phyloP scores from a whole-genome alignment of 768 basidiomycete genomes.

The Boletellus ananiceps region DNA sequence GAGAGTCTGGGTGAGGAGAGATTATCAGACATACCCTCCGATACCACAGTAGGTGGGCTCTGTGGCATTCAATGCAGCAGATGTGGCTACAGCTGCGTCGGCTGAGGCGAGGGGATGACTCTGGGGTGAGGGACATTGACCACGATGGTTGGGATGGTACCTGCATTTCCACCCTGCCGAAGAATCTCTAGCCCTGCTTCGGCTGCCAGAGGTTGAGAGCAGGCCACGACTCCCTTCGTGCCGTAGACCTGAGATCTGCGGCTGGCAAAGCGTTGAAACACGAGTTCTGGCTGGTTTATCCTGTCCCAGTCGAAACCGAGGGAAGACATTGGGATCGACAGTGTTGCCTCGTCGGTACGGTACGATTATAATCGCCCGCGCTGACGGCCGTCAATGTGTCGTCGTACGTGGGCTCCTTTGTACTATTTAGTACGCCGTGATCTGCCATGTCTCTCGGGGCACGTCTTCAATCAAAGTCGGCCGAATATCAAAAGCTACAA shows the following conservation, averaged over 20 bases:
- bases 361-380: no score
- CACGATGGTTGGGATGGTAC: slow-evolving; percentile 36
- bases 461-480: slow-evolving; percentile 62
- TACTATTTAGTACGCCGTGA: slow-evolving; percentile 7
- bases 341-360: no score
- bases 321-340: slow-evolving; percentile 18
- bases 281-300: slow-evolving; percentile 61
- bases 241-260: slow-evolving; percentile 85
- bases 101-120: slow-evolving; percentile 38
- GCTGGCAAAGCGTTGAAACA: slow-evolving; percentile 71
- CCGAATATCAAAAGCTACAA: slow-evolving; percentile 81
- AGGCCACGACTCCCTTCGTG: slow-evolving; percentile 82
- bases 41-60: slow-evolving; percentile 90
- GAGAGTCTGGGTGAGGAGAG: slow-evolving; percentile 7
- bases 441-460: slow-evolving; percentile 49
- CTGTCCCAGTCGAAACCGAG: slow-evolving; percentile 51
- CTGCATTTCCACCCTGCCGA: slow-evolving; percentile 92
- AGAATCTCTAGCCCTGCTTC: slow-evolving; percentile 92
- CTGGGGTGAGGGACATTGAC: background rate
- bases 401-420: background rate
- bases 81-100: slow-evolving; percentile 91
- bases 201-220: slow-evolving; percentile 87
- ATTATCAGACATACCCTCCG: slow-evolving; percentile 57
- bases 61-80: slow-evolving; percentile 88
- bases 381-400: no score